Conservation (phyloP, 208 protist genomes). For the Wallacemonas collosoma region DNA sequence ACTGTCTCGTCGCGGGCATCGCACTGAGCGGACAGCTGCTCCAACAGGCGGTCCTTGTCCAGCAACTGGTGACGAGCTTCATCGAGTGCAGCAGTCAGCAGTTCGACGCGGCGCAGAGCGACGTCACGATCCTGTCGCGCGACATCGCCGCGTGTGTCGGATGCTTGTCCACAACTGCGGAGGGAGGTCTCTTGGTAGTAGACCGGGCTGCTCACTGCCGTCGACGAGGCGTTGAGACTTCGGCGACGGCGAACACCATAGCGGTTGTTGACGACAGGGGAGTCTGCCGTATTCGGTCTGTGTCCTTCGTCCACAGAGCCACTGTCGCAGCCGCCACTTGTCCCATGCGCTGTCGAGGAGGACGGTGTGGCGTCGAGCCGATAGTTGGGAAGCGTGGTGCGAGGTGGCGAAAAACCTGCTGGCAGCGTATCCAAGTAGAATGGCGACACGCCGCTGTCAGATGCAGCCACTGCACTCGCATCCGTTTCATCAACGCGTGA, state of each 20-base stretch:
- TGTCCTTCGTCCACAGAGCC: too few species aligned
- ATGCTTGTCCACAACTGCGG: too few species aligned
- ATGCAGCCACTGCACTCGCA: not conserved
- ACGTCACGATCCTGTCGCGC: conserved; percentile 24
- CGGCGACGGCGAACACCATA: too few species aligned
- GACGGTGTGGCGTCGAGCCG: too few species aligned
- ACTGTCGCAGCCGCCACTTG: too few species aligned
- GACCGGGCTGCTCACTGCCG: too few species aligned
- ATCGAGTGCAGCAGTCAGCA: conserved; percentile 24
- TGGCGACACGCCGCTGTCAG: not conserved
- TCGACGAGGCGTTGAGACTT: too few species aligned
- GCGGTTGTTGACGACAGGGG: too few species aligned
- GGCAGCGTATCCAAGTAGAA: not conserved
- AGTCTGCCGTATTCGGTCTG: too few species aligned
- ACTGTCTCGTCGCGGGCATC: conserved; percentile 23
- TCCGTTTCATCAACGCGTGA: not conserved
- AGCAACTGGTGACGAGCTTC: conserved; percentile 23
- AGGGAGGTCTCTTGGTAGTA: too few species aligned
- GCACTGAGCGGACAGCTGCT: conserved; percentile 17
- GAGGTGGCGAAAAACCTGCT: not conserved
- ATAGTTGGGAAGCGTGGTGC: not conserved
- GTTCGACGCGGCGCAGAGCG: conserved; percentile 19
- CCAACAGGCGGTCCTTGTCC: conserved; percentile 24
- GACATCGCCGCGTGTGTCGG: not conserved
- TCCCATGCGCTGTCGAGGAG: too few species aligned